phyloP scores from a whole-genome alignment of 1,139 yeast species.

The Insectozyma bohioensis region DNA sequence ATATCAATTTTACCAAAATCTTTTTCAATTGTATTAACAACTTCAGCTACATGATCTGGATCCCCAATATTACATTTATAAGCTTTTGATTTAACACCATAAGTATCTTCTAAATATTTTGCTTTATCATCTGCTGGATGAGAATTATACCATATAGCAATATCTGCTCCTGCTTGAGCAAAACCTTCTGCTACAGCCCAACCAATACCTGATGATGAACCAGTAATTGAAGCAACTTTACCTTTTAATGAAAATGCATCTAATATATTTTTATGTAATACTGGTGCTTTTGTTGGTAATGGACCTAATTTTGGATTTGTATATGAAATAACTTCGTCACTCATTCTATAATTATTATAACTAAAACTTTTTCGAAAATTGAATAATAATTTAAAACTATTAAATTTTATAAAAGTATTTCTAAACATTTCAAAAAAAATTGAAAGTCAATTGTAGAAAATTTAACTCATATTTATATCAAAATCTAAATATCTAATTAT shows the following conservation, averaged over 20 bases:
- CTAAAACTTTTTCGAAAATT: no score
- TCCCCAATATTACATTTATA: constrained; percentile 43
- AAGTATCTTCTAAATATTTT: constrained; percentile 27
- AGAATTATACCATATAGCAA: constrained; percentile 46
- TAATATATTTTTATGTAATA: constrained; percentile 30
- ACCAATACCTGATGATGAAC: constrained; percentile 48
- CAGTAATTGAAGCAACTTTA: constrained; percentile 43
- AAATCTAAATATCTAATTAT: no score
- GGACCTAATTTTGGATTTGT: constrained; percentile 37
- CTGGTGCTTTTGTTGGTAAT: constrained; percentile 41
- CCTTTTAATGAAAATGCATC: constrained; percentile 37
- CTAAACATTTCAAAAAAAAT: no score
- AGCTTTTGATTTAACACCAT: constrained; percentile 29
- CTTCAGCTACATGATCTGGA: constrained; percentile 34
- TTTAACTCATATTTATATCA: no score
- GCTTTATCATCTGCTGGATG: constrained; percentile 27
- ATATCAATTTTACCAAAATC: constrained; percentile 48
- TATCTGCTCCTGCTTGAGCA: constrained; percentile 46
- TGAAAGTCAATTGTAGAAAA: no score
- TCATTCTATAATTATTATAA: constrained; percentile 4
- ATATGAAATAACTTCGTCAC: constrained; percentile 11
- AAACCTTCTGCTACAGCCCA: constrained; percentile 45
- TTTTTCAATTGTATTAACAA: constrained; percentile 30
- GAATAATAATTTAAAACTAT: no score
- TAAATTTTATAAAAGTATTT: no score